A percentile compares a stretch with the other conserved stretches of the same genome.
phyloP scores from a whole-genome alignment of 1,284 basidiomycete genomes.

The Rhizoctonia solani region DNA sequence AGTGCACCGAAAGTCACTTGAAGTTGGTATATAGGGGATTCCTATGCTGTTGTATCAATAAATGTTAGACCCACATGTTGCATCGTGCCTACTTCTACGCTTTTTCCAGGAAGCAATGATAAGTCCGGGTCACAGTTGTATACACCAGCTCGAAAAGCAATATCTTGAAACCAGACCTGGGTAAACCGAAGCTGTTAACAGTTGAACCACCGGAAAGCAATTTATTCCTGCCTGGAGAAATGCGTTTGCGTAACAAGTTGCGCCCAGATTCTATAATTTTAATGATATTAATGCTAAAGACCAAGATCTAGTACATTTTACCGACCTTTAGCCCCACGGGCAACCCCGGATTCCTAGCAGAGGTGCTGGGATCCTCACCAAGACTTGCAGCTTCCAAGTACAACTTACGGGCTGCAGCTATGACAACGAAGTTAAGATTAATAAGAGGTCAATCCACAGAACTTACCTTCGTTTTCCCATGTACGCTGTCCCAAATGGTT shows the following conservation, averaged over 20 bases:
- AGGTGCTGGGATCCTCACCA: conserved; percentile 57
- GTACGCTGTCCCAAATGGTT: conserved; percentile 82
- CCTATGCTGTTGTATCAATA: conserved; percentile 23
- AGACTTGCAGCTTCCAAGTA: conserved; percentile 60
- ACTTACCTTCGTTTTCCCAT: conserved; percentile 69
- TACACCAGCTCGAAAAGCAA: conserved; percentile 64
- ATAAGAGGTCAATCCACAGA: conserved; percentile 6
- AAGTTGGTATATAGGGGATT: conserved; percentile 50
- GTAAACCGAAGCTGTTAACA: conserved; percentile 13
- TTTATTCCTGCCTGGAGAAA: conserved; percentile 70
- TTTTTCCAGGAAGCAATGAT: conserved; percentile 56
- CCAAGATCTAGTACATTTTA: not conserved
- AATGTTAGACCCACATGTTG: conserved; percentile 45
- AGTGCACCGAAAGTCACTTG: conserved; percentile 69
- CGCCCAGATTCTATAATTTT: conserved; percentile 94
- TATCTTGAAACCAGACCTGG: conserved; percentile 68
- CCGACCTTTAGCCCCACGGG: conserved; percentile 80
- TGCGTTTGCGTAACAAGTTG: conserved; percentile 92
- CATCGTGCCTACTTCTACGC: conserved; percentile 49
- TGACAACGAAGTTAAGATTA: conserved; percentile 35
- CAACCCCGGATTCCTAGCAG: conserved; percentile 55
- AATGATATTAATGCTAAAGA: conserved; percentile 17
- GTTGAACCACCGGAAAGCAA: not conserved
- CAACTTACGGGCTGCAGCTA: conserved; percentile 56
- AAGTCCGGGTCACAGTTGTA: conserved; percentile 58